Evolutionary conservation across 208 protist genomes (phyloP).

Genomic region (Crithidia bombi): DNA sequence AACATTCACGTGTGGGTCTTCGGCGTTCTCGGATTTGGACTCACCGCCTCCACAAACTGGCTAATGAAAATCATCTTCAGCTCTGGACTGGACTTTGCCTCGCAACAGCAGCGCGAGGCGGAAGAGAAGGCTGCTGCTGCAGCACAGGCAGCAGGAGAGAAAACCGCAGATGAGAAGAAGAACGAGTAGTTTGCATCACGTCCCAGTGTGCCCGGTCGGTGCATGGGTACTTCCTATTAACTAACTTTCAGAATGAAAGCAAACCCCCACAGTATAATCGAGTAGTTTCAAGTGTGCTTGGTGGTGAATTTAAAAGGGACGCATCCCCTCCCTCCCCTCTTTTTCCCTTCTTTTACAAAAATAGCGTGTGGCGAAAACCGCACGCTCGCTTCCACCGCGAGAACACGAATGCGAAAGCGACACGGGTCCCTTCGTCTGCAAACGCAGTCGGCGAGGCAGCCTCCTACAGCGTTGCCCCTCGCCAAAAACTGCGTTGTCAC

Average conservation of each 20-base stretch:
- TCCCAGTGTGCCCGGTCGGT: background rate
- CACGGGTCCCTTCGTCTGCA: too few relatives aligned
- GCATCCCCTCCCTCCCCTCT: too few relatives aligned
- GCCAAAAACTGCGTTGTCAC: background rate
- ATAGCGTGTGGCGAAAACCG: too few relatives aligned
- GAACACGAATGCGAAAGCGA: too few relatives aligned
- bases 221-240: background rate
- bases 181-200: conserved; percentile 24
- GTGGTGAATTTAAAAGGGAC: too few relatives aligned
- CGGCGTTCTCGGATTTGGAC: conserved; percentile 78
- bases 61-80: conserved; percentile 84
- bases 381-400: too few relatives aligned
- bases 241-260: background rate
- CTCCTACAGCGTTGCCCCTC: background rate
- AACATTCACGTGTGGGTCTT: conserved; percentile 91
- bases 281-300: too few relatives aligned
- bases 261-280: background rate
- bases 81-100: conserved; percentile 59
- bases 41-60: conserved; percentile 88
- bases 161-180: conserved; percentile 34
- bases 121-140: conserved; percentile 13
- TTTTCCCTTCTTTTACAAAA: too few relatives aligned
- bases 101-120: conserved; percentile 34
- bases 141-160: conserved; percentile 9
- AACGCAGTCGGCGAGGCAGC: too few relatives aligned